phyloP scores from a whole-genome alignment of 495 filamentous ascomycete species.

The Xylaria curta region DNA sequence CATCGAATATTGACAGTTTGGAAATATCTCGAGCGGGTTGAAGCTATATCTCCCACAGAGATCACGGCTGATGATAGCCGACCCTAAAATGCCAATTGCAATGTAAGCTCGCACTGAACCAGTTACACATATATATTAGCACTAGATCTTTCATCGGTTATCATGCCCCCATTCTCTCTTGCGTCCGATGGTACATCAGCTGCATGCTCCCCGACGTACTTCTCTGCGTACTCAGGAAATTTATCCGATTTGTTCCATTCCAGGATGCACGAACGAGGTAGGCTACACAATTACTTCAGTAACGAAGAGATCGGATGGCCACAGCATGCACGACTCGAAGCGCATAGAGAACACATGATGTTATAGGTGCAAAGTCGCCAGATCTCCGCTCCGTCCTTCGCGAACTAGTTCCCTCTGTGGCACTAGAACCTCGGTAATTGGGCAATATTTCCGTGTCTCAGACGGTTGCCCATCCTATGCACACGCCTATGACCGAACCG shows the following conservation, averaged over 20 bases:
- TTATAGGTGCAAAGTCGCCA: slow-evolving; percentile 30
- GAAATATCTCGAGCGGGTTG: slow-evolving; percentile 8
- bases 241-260: slow-evolving; percentile 2
- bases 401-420: slow-evolving; percentile 30
- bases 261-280: not conserved
- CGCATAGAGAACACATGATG: slow-evolving; percentile 40
- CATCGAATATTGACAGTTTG: not conserved
- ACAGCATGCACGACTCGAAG: slow-evolving; percentile 32
- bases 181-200: not conserved
- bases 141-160: not conserved
- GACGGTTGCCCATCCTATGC: slow-evolving; percentile 27
- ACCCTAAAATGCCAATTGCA: not conserved
- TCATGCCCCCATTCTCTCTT: slow-evolving; percentile 1
- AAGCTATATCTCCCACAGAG: not conserved
- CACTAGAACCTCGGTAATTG: slow-evolving; percentile 40
- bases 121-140: not conserved
- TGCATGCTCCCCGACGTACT: not conserved
- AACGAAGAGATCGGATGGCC: slow-evolving; percentile 27
- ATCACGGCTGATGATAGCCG: slow-evolving; percentile 6
- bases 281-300: slow-evolving; percentile 26
- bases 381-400: slow-evolving; percentile 34
- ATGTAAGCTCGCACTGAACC: not conserved
- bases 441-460: slow-evolving; percentile 41
- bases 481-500: slow-evolving; percentile 17
- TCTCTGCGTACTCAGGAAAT: not conserved